Base-by-base conservation (phyloP, 2,329 filamentous ascomycete genomes). In the Sporothrix brunneoviolacea region DNA sequence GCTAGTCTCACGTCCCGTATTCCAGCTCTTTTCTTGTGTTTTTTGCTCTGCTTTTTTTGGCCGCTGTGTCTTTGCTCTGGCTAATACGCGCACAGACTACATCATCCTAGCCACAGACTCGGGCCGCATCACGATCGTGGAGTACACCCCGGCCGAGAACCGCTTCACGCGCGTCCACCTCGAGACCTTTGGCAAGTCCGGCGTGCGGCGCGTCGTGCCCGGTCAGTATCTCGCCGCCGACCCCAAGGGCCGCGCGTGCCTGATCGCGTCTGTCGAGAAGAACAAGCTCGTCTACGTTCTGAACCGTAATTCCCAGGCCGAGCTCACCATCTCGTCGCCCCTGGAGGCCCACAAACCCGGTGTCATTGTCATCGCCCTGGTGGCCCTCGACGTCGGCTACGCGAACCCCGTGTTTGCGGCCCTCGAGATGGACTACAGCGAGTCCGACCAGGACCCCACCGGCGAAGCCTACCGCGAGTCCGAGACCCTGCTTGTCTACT, bases 261-360 rank as follows among this genome's bases (percentile, higher is more conserved):
- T 99, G 64, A 88, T 97, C 55, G 90, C 93, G 9, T 91, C 91
- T 5, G 79, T 91, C 50, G 94, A 99, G 72, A 98, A 98, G 79
- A 98, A 97, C 73, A 98, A 98, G 73, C 85, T 99, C 51, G 93
- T 98, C 59, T 99, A 98, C 70, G 91, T 98, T 62, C 77, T 98
- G 59, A 97, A 97, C 68, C 85, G 94, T 58, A 95, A 95, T 70
- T 81, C 90, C 3, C 89, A 97, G 68, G 91, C 91, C 16, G 88
- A 95, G 67, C 81, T 98, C 61, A 94, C 91, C 36, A 98, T 98
- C 45, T 98, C 93, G 5, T 98, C 93, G 13, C 93, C 93, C 1
- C 77, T 98, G 16, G 94, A 98, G 69, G 94, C 93, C 2, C 91
- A 98, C 69, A 95, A 93, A 67, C 83, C 89, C 12, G 89, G 91